Evolutionary conservation across 2,329 filamentous ascomycete species (phyloP).

Genomic region (Drechslerella dactyloides): DNA sequence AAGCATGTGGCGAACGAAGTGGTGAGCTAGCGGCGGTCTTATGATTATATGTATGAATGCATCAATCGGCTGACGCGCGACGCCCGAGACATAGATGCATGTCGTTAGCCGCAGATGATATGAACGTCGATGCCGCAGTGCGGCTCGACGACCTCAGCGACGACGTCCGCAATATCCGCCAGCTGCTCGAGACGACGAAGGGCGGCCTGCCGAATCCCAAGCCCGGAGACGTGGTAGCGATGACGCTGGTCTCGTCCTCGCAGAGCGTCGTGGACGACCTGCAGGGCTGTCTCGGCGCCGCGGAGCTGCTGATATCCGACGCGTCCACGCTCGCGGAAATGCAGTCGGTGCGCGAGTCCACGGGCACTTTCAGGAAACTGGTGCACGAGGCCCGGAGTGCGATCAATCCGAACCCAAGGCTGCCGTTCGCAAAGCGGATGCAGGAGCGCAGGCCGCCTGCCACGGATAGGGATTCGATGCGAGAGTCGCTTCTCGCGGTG

Average conservation of each 20-base stretch:
- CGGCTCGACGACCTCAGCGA: constrained; percentile 49
- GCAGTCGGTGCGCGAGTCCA: constrained; percentile 37
- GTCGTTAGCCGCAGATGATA: constrained; percentile 45
- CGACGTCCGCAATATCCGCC: constrained; percentile 44
- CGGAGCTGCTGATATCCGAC: constrained; percentile 44
- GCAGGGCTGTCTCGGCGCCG: constrained; percentile 29
- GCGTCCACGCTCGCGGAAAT: constrained; percentile 46
- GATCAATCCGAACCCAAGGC: background rate
- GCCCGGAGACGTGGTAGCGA: constrained; percentile 14
- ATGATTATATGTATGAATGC: background rate
- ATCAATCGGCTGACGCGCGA: background rate
- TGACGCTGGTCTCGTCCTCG: constrained; percentile 30
- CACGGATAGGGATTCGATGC: background rate
- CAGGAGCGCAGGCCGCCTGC: background rate
- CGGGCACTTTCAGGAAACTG: background rate
- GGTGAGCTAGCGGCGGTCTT: too few relatives aligned
- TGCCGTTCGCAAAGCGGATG: background rate
- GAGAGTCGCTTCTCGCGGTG: background rate
- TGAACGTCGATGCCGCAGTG: constrained; percentile 43
- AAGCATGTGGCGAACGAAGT: too few relatives aligned
- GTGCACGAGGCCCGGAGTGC: background rate
- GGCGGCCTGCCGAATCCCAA: constrained; percentile 33
- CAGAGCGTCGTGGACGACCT: constrained; percentile 39
- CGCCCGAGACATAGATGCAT: too few relatives aligned
- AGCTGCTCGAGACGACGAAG: constrained; percentile 30